Percentiles rank a stretch among this genome's conserved stretches.
Conservation (phyloP, 306 rosid species). For the Quercus alba region DNA sequence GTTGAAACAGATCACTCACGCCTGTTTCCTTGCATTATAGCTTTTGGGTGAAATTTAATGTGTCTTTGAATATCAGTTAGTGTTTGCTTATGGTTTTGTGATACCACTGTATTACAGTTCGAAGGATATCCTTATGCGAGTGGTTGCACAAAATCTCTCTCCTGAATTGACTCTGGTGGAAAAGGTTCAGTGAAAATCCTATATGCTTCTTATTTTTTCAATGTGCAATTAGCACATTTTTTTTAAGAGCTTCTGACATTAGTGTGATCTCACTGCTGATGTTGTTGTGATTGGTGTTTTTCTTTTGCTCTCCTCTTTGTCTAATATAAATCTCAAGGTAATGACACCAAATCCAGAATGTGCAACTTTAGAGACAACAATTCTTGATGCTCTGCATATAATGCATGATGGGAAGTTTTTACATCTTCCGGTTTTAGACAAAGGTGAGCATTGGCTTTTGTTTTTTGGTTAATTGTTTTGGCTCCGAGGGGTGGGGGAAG, state of each 20-base stretch:
- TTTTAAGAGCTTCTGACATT: neutral
- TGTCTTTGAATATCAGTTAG: slow-evolving; percentile 9
- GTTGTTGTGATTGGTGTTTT: neutral
- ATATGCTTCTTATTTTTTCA: slow-evolving; percentile 24
- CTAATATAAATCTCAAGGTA: slow-evolving; percentile 46
- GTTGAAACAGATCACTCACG: neutral
- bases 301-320: slow-evolving; percentile 13
- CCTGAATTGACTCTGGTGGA: slow-evolving; percentile 94
- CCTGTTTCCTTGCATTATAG: neutral
- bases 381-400: slow-evolving; percentile 85
- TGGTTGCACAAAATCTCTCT: slow-evolving; percentile 81
- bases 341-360: slow-evolving; percentile 96
- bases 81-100: slow-evolving; percentile 14
- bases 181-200: slow-evolving; percentile 39
- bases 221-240: slow-evolving; percentile 4
- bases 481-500: too few species aligned
- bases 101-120: slow-evolving; percentile 57
- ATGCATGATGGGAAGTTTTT: slow-evolving; percentile 96
- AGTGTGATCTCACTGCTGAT: neutral
- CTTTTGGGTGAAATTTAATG: neutral
- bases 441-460: slow-evolving; percentile 50
- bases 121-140: slow-evolving; percentile 93
- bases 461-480: too few species aligned
- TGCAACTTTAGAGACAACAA: slow-evolving; percentile 77
- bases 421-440: slow-evolving; percentile 93